Evolutionary conservation across 2,329 filamentous ascomycete genomes (phyloP).

Genomic region (Tolypocladium tropicale): DNA sequence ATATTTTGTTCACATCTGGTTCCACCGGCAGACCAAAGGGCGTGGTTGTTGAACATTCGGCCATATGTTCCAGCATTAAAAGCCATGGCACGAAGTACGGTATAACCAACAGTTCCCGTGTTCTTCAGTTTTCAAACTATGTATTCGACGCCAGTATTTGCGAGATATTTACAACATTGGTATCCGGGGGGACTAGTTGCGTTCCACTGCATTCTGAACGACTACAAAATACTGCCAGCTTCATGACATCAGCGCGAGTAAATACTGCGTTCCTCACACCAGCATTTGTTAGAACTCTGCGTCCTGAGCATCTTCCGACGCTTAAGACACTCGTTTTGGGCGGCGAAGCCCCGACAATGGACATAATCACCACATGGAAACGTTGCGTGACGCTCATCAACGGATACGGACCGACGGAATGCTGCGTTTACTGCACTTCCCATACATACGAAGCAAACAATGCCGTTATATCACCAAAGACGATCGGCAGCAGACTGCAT

Average conservation of each 20-base stretch:
- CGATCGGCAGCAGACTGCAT: conserved; percentile 1
- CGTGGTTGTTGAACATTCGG: conserved; percentile 11
- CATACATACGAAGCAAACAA: neutral
- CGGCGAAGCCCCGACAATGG: conserved; percentile 3
- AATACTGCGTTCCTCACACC: conserved; percentile 3
- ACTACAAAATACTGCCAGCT: neutral
- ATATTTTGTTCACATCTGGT: conserved; percentile 14
- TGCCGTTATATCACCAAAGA: neutral
- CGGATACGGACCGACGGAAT: conserved; percentile 7
- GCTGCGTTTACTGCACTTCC: neutral
- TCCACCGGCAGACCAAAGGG: conserved; percentile 14
- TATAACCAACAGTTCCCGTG: neutral
- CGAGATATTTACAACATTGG: conserved; percentile 4
- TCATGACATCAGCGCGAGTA: conserved; percentile 1
- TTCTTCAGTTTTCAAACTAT: conserved; percentile 6
- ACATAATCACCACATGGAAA: conserved; percentile 3
- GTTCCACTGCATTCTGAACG: conserved; percentile 2
- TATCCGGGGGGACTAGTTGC: conserved; percentile 3
- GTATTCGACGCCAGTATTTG: conserved; percentile 4
- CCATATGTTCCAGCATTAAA: neutral
- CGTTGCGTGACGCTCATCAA: conserved; percentile 4
- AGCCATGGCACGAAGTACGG: conserved; percentile 1
- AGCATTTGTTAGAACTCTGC: neutral
- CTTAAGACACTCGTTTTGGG: conserved; percentile 1
- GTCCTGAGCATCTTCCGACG: conserved; percentile 1